Evolutionary conservation across 495 filamentous ascomycete species (phyloP).

Genomic region (Penicillium herquei): DNA sequence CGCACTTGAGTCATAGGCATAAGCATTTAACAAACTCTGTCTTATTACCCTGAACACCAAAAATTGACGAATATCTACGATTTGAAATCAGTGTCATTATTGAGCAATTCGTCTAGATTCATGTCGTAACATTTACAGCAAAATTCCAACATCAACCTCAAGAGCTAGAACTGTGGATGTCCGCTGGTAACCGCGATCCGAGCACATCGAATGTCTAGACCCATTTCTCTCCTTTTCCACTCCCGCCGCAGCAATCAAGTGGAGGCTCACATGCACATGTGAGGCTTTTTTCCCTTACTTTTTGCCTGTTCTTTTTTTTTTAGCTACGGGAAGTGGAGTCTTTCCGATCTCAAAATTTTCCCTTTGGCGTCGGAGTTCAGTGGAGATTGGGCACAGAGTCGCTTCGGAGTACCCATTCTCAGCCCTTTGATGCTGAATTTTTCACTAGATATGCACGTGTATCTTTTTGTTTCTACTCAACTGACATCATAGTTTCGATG

Average conservation of each 20-base stretch:
- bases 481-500: no score
- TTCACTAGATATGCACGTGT: neutral
- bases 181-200: slow-evolving; percentile 6
- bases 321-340: slow-evolving; percentile 5
- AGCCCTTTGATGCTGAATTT: neutral
- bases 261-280: neutral
- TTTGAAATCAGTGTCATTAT: neutral
- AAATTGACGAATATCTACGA: neutral
- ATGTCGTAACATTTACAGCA: neutral
- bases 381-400: neutral
- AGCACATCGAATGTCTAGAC: neutral
- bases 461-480: no score
- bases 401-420: neutral
- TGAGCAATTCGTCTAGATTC: neutral
- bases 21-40: neutral
- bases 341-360: neutral
- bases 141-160: neutral
- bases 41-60: neutral
- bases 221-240: neutral
- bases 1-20: neutral
- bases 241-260: neutral
- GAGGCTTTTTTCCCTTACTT: no score
- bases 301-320: neutral
- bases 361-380: neutral
- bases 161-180: neutral